Evolutionary conservation across 139 green algal species (phyloP), one percentile per base, ranked within the genome.

Genomic region (Tetradesmus obliquus): DNA sequence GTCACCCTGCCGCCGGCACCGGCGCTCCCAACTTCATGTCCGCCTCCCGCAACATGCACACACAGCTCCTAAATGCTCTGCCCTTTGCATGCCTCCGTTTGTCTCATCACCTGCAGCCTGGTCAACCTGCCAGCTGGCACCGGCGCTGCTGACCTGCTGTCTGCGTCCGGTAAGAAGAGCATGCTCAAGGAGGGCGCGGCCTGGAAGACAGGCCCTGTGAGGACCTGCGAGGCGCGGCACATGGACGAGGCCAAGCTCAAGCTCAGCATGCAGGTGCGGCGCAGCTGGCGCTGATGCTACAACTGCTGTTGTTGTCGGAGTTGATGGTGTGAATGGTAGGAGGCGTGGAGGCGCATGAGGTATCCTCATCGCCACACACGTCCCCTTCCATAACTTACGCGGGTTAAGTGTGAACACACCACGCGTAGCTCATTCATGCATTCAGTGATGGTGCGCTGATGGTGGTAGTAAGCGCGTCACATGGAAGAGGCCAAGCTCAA

Each of bases 201-300:
- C 2, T 87, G 88, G 80, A 92, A 91, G 82, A 93, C 83, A 24
- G 92, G 92, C 0, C 89, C 90, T 10, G 24, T 87, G 5, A 82
- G 82, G 5, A 60, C 60, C 0, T 74, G 91, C 1, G 83, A 92
- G 60, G 72, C 72, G 7, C 79, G 45, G 15, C 90, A 94, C 32
- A 72, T 87, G 82, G 92, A 94, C 32, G 92, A 81, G 32, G 62
- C 76, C 3, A 22, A 66, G 24, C 83, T 94, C n/a, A 92, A 88
- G 54, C 60, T 94, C 17, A 58, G 84, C 3, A 62, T 93, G 8
- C 92, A 94, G 92, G 92, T 94, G 45, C 0, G 88, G 76, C 76
- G 5, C 9, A 55, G 76, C 9, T 83, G 72, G 17, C 20, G 72
- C 72, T 45, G 32, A 45, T 45, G 32, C 32, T 45, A 45, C 32